Base-by-base conservation (phyloP, 805 yeast species). In the Grigorovia jiainica region DNA sequence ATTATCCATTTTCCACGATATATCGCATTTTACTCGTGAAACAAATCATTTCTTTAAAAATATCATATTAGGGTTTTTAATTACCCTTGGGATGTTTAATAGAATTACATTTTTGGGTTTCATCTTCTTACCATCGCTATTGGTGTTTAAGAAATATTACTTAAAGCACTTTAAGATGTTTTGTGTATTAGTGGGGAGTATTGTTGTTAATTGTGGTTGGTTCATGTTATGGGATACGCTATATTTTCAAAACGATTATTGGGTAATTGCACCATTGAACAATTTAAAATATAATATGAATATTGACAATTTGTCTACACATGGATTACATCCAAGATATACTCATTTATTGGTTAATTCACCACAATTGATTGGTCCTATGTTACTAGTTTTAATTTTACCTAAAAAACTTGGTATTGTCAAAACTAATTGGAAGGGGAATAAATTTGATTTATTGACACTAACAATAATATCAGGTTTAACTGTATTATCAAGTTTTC, bases 281-380 rank as follows among this genome's bases (percentile, higher is more conserved):
- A 90, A 82, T 57, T 52, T 90, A 23, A 34, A 71, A 0, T 92
- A 92, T 68, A 92, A 92, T 59, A 40, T 78, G 3, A 57, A 72
- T 18, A 39, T 57, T 7, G 58, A 60, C 3, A 92, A 92, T 52
- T 63, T 94, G 43, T 68, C 80, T 0, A 48, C 56, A 21, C 99
- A 92, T 60, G 99, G 98, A 0, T 51, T 87, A 5, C 98, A 92
- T 55, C 78, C 89, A 3, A 67, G 74, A 24, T 81, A 76, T 48
- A 82, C 83, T 0, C 98, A 92, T 54, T 4, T 85, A 0, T 49
- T 86, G 20, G 63, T 84, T 6, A 90, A 89, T 53, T 49, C 86
- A 5, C 97, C 97, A 0, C 81, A 79, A 48, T 63, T 92, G 13
- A 38, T 87, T 10, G 98, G 97, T 0, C 97, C 98, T 4, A 32